Evolutionary conservation across 345 rosid genomes (phyloP), one percentile per base, ranked within the genome.

Genomic region (Acer saccharum): DNA sequence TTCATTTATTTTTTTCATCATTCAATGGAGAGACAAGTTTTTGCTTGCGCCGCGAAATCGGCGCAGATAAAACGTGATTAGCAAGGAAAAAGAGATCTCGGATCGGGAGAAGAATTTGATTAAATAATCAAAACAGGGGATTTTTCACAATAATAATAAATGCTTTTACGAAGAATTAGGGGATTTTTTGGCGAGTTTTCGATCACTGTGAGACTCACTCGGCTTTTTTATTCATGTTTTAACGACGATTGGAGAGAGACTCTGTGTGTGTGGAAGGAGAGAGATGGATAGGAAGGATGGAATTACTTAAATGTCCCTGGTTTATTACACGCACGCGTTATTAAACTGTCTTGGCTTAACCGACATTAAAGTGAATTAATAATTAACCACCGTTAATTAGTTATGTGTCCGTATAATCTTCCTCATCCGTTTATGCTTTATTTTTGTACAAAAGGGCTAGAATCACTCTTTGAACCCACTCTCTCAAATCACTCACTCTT

Each of bases 41-140:
- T 14, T 21, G 41, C n/a, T n/a, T 57, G 7, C 20, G 32, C 60
- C 46, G 69, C 77, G 77, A 74, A 43, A 74, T 46, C 7, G 43
- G 13, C 62, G 48, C 39, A 72, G 4, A 39, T 20, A 50, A 64
- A 46, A 48, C 70, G 63, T 18, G 70, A 29, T 29, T 25, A 10
- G 50, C 18, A 68, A 52, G 57, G 8, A 39, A 39, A 39, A 20
- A 44, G 63, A 9, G 52, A 69, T 71, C 72, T 80, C 43, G 84
- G 84, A 75, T 83, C 81, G 8, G 77, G 77, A 39, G 83, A 27
- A 25, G 7, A 64, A 74, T 74, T 35, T 35, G 6, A 35, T 35
- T 35, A 4, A 35, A 35, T 35, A 35, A 35, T 35, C 39, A 35
- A 35, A 35, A 6, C 39, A 35, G 6, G 39, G 39, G 6, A 35